These are phyloP conservation scores for Talaromyces adpressus DNA, from an alignment of 495 filamentous ascomycete species.

Conservation along the genomic window DNA sequence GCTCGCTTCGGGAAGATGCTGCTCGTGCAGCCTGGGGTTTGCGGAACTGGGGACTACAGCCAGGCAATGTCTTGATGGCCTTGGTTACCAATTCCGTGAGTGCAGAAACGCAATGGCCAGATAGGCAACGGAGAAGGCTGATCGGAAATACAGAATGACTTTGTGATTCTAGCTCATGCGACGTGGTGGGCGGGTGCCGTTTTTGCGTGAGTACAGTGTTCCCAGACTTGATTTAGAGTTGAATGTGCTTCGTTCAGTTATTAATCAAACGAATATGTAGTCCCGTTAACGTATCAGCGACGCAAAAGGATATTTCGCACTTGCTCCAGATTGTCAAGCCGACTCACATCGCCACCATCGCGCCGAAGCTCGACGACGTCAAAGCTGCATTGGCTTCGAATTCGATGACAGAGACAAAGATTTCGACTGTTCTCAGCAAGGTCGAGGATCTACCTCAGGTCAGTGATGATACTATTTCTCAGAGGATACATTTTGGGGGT, in stretches of 20 bases:
- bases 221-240: neutral
- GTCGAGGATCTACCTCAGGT: no score
- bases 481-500: no score
- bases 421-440: no score
- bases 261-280: no score
- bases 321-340: neutral
- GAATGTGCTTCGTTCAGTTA: no score
- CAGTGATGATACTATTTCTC: no score
- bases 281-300: neutral
- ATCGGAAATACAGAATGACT: neutral
- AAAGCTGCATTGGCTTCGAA: no score
- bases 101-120: no score
- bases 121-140: no score
- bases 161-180: neutral
- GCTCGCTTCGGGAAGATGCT: conserved; percentile 8
- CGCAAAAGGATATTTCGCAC: neutral
- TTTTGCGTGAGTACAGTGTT: neutral
- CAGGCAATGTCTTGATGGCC: conserved; percentile 13
- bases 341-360: neutral
- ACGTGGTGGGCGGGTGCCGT: neutral
- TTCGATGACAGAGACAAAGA: no score
- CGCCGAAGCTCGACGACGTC: neutral
- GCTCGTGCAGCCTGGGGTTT: conserved; percentile 15
- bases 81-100: conserved; percentile 15
- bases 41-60: conserved; percentile 11